Evolutionary conservation across 768 basidiomycete genomes (phyloP).

Genomic region (Xerocomellus dryophilus): DNA sequence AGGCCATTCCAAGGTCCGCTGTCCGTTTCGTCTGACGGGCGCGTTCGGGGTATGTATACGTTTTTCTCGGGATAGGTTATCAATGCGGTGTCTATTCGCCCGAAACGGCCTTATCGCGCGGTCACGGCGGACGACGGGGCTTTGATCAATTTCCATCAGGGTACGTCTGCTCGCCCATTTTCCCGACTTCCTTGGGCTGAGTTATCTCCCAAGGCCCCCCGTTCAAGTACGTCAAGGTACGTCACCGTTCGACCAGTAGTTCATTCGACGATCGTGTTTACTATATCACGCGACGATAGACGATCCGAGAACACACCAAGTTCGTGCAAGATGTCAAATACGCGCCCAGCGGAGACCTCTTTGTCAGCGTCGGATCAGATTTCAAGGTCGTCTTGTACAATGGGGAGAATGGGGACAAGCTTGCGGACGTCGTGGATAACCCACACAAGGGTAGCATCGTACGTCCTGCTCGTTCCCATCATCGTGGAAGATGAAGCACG

Average conservation of each 20-base stretch:
- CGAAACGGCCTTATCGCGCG: constrained; percentile 87
- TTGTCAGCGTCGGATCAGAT: constrained; percentile 89
- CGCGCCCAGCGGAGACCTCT: constrained; percentile 75
- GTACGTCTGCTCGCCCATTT: constrained; percentile 31
- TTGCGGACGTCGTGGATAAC: constrained; percentile 63
- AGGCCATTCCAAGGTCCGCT: constrained; percentile 79
- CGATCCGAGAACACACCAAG: constrained; percentile 83
- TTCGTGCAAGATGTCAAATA: constrained; percentile 91
- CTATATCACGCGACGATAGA: constrained; percentile 39
- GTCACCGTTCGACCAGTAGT: neutral
- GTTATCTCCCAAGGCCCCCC: constrained; percentile 56
- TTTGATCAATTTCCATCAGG: constrained; percentile 80
- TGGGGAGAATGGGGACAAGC: constrained; percentile 80
- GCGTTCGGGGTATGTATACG: neutral
- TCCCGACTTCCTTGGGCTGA: neutral
- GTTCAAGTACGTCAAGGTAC: constrained; percentile 84
- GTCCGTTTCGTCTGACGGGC: neutral
- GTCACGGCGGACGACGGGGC: constrained; percentile 84
- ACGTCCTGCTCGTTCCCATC: constrained; percentile 29
- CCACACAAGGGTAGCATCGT: constrained; percentile 77
- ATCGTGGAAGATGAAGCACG: neutral
- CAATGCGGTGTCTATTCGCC: constrained; percentile 85
- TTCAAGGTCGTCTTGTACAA: constrained; percentile 86
- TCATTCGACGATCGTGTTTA: neutral
- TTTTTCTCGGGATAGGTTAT: constrained; percentile 48